Percentiles rank a stretch among this genome's conserved stretches.
Evolutionary conservation across 2,329 filamentous ascomycete genomes (phyloP).

Genomic region (Colletotrichum sidae): DNA sequence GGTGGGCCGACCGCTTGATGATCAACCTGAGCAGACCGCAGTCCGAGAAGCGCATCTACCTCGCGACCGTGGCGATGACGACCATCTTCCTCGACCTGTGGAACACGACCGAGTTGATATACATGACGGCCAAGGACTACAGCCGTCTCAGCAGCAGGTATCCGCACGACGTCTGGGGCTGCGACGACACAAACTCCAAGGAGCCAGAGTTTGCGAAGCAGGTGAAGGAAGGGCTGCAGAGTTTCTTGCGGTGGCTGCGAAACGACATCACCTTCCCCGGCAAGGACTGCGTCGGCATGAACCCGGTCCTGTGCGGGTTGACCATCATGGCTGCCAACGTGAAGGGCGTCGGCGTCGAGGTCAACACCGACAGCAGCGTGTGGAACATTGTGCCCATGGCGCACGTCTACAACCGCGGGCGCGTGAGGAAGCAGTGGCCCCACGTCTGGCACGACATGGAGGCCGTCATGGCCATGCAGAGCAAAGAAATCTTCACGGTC

Average conservation of each 20-base stretch:
- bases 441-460: constrained; percentile 5
- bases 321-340: not conserved
- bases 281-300: not conserved
- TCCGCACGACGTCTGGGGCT: not conserved
- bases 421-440: not conserved
- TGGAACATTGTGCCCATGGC: constrained; percentile 10
- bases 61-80: not conserved
- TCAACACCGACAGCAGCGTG: not conserved
- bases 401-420: constrained; percentile 3
- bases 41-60: not conserved
- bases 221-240: not conserved
- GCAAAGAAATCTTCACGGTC: not conserved
- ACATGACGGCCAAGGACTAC: not conserved
- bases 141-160: not conserved
- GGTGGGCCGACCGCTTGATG: not conserved
- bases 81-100: not conserved
- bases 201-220: no score
- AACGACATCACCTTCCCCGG: not conserved
- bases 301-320: constrained; percentile 1
- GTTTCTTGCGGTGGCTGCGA: not conserved
- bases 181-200: not conserved
- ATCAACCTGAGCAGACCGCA: not conserved
- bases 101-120: not conserved
- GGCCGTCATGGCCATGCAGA: constrained; percentile 4
- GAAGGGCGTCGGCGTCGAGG: not conserved